Percentiles rank a stretch among this genome's conserved stretches.
These are phyloP conservation scores for Sporobolomyces pararoseus DNA, from an alignment of 768 basidiomycete genomes.

Conservation along the genomic window DNA sequence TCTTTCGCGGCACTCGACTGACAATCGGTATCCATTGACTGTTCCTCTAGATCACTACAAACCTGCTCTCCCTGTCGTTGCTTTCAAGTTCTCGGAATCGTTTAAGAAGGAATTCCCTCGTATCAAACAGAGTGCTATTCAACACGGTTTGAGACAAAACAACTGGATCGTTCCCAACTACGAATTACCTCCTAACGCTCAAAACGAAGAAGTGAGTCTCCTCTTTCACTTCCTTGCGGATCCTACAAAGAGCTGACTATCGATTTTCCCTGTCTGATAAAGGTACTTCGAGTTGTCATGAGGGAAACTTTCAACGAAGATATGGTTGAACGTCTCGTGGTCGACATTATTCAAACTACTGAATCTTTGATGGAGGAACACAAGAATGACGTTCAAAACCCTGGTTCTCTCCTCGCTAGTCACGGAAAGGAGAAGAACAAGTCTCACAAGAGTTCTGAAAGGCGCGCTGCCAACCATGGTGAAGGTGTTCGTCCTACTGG, in stretches of 20 bases:
- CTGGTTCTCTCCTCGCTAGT: slow-evolving; percentile 54
- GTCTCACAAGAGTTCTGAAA: slow-evolving; percentile 9
- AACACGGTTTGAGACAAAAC: slow-evolving; percentile 52
- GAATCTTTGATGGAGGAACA: slow-evolving; percentile 54
- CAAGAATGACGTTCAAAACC: slow-evolving; percentile 54
- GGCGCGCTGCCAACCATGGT: slow-evolving; percentile 27
- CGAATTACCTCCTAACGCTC: slow-evolving; percentile 50
- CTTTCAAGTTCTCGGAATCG: slow-evolving; percentile 57
- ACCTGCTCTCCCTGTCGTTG: slow-evolving; percentile 58
- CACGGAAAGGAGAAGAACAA: slow-evolving; percentile 34
- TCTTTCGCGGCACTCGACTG: no score
- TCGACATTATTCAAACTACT: slow-evolving; percentile 66
- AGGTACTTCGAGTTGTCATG: slow-evolving; percentile 62
- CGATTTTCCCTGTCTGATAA: no score
- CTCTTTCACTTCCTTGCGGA: no score
- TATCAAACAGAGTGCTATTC: slow-evolving; percentile 56
- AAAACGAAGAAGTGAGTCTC: slow-evolving; percentile 54
- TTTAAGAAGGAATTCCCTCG: slow-evolving; percentile 51
- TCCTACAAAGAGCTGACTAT: no score
- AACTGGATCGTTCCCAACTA: slow-evolving; percentile 51
- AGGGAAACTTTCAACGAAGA: slow-evolving; percentile 43
- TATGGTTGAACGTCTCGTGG: slow-evolving; percentile 57
- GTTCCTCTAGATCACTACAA: slow-evolving; percentile 49
- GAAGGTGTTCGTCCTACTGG: slow-evolving; percentile 31
- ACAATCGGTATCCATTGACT: no score